Evolutionary conservation across 2,329 filamentous ascomycete species (phyloP).

Genomic region (Dothidotthia symphoricarpi): DNA sequence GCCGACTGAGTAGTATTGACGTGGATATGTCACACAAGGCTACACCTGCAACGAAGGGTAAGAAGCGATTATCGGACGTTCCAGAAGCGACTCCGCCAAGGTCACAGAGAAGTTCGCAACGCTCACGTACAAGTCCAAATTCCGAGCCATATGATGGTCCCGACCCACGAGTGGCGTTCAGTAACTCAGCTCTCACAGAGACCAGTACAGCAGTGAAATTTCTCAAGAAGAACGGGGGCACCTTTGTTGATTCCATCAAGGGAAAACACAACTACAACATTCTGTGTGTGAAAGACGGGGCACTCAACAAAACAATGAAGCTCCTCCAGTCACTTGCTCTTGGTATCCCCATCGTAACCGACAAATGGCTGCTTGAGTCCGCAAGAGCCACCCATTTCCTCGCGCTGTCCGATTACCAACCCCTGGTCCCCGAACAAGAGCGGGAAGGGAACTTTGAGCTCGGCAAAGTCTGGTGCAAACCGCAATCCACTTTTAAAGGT

Average conservation of each 20-base stretch:
- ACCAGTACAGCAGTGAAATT: conserved; percentile 30
- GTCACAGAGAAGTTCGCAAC: conserved; percentile 22
- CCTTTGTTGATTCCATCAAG: conserved; percentile 32
- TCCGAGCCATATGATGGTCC: conserved; percentile 23
- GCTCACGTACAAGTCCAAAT: conserved; percentile 7
- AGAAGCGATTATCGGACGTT: conserved; percentile 7
- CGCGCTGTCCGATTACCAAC: conserved; percentile 35
- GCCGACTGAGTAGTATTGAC: conserved; percentile 8
- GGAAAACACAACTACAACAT: conserved; percentile 35
- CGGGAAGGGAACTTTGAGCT: conserved; percentile 43
- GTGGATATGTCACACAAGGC: conserved; percentile 3
- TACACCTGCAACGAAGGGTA: conserved; percentile 9
- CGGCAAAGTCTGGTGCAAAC: conserved; percentile 28
- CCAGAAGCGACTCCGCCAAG: conserved; percentile 13
- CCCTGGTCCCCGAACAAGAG: conserved; percentile 35
- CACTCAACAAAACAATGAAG: conserved; percentile 47
- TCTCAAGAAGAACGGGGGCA: conserved; percentile 35
- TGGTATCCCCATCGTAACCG: conserved; percentile 48
- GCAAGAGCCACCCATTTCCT: conserved; percentile 39
- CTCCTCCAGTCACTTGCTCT: conserved; percentile 46
- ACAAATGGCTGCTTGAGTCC: conserved; percentile 48
- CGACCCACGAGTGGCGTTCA: conserved; percentile 33
- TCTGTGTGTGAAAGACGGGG: conserved; percentile 41
- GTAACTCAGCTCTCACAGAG: conserved; percentile 31
- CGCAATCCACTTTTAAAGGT: conserved; percentile 47